These are phyloP conservation scores for Cryptomeria japonica DNA, from an alignment of 75 land plant species.

Conservation along the genomic window DNA sequence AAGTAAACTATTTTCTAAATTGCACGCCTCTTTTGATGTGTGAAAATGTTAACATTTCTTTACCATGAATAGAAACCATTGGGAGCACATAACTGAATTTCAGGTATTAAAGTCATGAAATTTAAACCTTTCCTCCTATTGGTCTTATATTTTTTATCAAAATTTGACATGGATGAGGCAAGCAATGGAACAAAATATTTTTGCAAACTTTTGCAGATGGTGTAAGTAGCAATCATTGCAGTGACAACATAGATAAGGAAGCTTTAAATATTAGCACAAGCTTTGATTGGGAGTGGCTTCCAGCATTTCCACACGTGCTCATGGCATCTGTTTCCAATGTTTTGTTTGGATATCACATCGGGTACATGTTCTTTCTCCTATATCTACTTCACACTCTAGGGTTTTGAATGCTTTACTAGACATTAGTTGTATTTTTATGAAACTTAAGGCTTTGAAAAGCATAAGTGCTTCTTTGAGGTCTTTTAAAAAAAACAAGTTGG, in stretches of 20 bases:
- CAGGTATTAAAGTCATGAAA: background rate
- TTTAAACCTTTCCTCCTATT: background rate
- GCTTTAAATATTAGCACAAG: background rate
- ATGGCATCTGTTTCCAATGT: slow-evolving; percentile 91
- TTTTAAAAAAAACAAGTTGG: background rate
- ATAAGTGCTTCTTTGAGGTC: background rate
- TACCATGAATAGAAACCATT: background rate
- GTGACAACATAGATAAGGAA: slow-evolving; percentile 1
- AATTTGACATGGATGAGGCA: background rate
- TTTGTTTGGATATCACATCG: slow-evolving; percentile 92
- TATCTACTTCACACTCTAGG: background rate
- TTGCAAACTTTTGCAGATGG: background rate
- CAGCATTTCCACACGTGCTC: slow-evolving; percentile 80
- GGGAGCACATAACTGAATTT: background rate
- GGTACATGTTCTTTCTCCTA: slow-evolving; percentile 36
- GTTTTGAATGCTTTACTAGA: background rate
- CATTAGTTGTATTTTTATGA: background rate
- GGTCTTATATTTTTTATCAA: background rate
- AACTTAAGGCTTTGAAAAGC: background rate
- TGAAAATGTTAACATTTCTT: background rate
- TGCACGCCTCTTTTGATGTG: background rate
- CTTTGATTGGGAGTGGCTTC: slow-evolving; percentile 71
- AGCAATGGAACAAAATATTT: background rate
- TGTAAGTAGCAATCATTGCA: background rate
- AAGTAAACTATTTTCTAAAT: background rate